Percentiles rank a stretch among this genome's conserved stretches.
These are phyloP conservation scores for Nepenthes mirabilis DNA, from an alignment of 148 eudicot species.

Conservation along the genomic window DNA sequence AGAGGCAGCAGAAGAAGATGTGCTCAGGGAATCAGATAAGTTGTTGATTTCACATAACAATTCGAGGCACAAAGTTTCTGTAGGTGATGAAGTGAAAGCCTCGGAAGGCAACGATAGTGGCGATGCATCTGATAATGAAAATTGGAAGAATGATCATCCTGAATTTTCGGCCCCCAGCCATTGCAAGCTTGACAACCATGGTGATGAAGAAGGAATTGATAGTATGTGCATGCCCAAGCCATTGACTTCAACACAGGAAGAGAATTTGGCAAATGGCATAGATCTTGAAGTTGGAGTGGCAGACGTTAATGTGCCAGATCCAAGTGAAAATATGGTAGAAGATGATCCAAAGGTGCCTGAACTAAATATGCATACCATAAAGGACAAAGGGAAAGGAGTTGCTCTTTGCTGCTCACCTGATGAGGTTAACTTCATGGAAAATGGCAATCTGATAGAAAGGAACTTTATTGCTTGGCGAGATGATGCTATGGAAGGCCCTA, in stretches of 20 bases:
- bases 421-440: conserved; percentile 22
- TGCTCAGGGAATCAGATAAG: conserved; percentile 11
- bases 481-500: conserved; percentile 58
- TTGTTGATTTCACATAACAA: conserved; percentile 15
- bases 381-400: conserved; percentile 82
- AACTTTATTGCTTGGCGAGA: conserved; percentile 32
- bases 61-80: conserved; percentile 12
- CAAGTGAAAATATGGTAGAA: conserved; percentile 18
- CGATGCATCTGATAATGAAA: conserved; percentile 12
- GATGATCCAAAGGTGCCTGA: conserved; percentile 22
- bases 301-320: conserved; percentile 13
- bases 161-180: conserved; percentile 14
- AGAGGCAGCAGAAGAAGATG: conserved; percentile 14
- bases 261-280: conserved; percentile 12
- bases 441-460: conserved; percentile 23
- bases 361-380: conserved; percentile 17
- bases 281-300: conserved; percentile 30
- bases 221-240: conserved; percentile 10
- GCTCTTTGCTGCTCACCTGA: conserved; percentile 28
- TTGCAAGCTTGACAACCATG: conserved; percentile 11
- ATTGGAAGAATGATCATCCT: conserved; percentile 9
- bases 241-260: conserved; percentile 10
- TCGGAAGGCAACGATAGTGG: conserved; percentile 12
- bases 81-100: conserved; percentile 18
- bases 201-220: conserved; percentile 21